Evolutionary conservation across 495 filamentous ascomycete species (phyloP).

Genomic region (Cryomyces minteri): DNA sequence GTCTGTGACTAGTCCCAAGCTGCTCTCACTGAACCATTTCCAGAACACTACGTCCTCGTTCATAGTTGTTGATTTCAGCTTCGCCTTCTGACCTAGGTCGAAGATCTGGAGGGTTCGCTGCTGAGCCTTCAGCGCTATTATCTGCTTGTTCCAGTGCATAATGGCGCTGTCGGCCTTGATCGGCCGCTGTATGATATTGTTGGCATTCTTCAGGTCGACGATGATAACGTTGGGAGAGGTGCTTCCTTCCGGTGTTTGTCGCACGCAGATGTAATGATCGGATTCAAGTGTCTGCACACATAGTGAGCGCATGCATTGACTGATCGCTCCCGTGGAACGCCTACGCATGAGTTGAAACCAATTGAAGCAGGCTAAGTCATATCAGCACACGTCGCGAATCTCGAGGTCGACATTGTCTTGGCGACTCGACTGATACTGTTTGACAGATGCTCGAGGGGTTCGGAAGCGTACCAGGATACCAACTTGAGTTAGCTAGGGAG

Average conservation of each 20-base stretch:
- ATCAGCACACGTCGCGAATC: neutral
- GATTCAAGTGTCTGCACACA: conserved; percentile 76
- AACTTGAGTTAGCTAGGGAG: conserved; percentile 46
- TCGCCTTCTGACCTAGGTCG: conserved; percentile 72
- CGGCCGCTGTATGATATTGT: conserved; percentile 77
- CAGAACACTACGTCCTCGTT: conserved; percentile 94
- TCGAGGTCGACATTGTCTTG: conserved; percentile 10
- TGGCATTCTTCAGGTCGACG: conserved; percentile 84
- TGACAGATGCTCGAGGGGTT: too few species aligned
- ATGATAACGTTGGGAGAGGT: conserved; percentile 88
- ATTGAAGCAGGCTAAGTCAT: conserved; percentile 50
- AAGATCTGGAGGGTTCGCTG: conserved; percentile 92
- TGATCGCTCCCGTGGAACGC: conserved; percentile 16
- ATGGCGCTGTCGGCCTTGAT: conserved; percentile 99
- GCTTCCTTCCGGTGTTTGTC: conserved; percentile 69
- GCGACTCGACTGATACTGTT: too few species aligned
- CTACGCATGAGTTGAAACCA: conserved; percentile 93
- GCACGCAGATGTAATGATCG: conserved; percentile 84
- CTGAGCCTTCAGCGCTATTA: conserved; percentile 91
- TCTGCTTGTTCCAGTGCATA: conserved; percentile 93
- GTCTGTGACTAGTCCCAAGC: conserved; percentile 78
- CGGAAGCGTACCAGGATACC: conserved; percentile 56
- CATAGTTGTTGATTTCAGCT: conserved; percentile 90
- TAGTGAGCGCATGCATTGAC: conserved; percentile 4
- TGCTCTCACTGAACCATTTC: conserved; percentile 92